These are phyloP conservation scores for Urochloa ruziziensis DNA, from an alignment of 176 grass and related monocot species.

Conservation along the genomic window DNA sequence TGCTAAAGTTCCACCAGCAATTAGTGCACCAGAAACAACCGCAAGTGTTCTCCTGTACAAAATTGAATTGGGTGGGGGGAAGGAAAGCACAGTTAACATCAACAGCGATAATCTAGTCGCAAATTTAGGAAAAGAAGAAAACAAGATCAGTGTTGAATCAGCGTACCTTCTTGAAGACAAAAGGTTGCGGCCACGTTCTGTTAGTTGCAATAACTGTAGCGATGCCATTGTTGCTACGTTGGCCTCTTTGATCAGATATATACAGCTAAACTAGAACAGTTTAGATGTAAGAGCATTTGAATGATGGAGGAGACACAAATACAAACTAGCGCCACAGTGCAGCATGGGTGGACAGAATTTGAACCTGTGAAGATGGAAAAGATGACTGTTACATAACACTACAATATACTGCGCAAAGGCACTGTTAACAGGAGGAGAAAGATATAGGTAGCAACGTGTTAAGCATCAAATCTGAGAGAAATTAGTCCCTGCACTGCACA, in stretches of 20 bases:
- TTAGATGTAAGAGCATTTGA: background rate
- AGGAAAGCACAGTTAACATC: background rate
- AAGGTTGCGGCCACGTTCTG: constrained; percentile 64
- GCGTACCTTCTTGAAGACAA: constrained; percentile 76
- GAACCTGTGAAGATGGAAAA: constrained; percentile 8
- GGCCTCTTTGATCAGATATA: constrained; percentile 8
- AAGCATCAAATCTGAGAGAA: background rate
- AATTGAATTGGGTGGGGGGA: background rate
- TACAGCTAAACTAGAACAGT: background rate
- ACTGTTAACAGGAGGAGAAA: background rate
- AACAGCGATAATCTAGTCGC: background rate
- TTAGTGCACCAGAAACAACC: constrained; percentile 65
- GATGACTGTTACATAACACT: background rate
- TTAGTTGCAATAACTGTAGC: constrained; percentile 83
- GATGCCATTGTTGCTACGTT: constrained; percentile 62
- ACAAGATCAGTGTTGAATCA: background rate
- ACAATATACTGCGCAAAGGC: background rate
- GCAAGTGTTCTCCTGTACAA: constrained; percentile 61
- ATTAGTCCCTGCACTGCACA: background rate
- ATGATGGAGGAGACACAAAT: background rate
- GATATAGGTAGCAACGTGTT: background rate
- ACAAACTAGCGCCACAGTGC: background rate
- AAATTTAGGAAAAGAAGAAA: background rate
- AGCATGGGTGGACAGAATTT: background rate
- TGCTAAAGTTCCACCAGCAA: constrained; percentile 81